Evolutionary conservation across 345 rosid species (phyloP).

Genomic region (Laguncularia racemosa): DNA sequence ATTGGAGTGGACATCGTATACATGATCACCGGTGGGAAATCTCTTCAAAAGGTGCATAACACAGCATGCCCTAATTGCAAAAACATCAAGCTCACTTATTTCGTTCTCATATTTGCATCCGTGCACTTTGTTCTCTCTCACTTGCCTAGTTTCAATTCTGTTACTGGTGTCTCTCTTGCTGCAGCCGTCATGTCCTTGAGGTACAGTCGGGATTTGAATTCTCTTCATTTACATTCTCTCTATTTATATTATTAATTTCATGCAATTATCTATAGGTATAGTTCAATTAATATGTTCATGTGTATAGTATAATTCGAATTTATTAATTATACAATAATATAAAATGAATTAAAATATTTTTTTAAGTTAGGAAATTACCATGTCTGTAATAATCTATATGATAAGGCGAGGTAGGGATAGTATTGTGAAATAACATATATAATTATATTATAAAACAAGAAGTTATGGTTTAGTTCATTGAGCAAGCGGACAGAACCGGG

Average conservation of each 20-base stretch:
- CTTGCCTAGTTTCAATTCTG: slow-evolving; percentile 60
- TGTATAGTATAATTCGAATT: no score
- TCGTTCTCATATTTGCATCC: slow-evolving; percentile 54
- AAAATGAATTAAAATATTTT: no score
- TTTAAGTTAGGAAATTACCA: no score
- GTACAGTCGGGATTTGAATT: no score
- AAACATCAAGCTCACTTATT: slow-evolving; percentile 40
- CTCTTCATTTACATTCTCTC: no score
- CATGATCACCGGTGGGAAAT: slow-evolving; percentile 57
- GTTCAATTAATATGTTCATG: not conserved
- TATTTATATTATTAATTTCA: not conserved
- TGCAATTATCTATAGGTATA: not conserved
- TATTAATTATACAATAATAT: no score
- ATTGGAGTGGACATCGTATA: slow-evolving; percentile 54
- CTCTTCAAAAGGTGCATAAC: slow-evolving; percentile 48
- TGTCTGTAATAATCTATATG: no score
- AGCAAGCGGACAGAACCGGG: no score
- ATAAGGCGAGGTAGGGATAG: no score
- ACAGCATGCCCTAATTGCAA: slow-evolving; percentile 29
- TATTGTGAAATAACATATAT: no score
- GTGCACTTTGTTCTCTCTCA: slow-evolving; percentile 54
- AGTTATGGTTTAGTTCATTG: no score
- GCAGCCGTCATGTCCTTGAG: slow-evolving; percentile 68
- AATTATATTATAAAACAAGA: no score
- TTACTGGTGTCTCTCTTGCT: slow-evolving; percentile 45